phyloP scores from a whole-genome alignment of 2,329 filamentous ascomycete species.

The Pseudonectria buxi region DNA sequence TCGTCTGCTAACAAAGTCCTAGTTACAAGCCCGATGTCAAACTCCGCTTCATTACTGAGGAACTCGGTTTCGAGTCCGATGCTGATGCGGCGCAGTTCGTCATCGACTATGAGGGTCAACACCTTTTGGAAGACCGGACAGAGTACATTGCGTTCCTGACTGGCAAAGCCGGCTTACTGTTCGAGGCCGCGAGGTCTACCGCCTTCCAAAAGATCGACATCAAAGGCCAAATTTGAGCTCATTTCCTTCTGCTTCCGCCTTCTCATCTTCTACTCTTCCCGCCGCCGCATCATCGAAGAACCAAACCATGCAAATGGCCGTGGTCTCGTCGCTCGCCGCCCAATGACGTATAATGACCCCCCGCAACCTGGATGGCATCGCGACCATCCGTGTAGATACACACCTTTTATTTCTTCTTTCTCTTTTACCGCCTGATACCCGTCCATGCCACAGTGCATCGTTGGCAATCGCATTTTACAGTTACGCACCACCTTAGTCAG shows the following conservation, averaged over 20 bases:
- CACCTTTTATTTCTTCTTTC: conserved; percentile 1
- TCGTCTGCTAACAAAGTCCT: conserved; percentile 37
- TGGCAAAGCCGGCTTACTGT: conserved; percentile 63
- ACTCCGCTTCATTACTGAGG: conserved; percentile 87
- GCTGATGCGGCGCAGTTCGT: conserved; percentile 87
- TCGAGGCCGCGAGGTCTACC: conserved; percentile 64
- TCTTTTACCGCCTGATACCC: conserved; percentile 17
- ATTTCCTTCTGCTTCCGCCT: conserved; percentile 2
- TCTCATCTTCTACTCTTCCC: no score
- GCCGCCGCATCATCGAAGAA: no score
- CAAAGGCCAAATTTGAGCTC: conserved; percentile 82
- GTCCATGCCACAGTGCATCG: conserved; percentile 1
- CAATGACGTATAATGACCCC: conserved; percentile 14
- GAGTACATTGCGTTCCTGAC: conserved; percentile 68
- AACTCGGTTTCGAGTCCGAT: conserved; percentile 92
- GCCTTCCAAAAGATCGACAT: conserved; percentile 90
- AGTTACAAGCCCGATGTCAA: conserved; percentile 92
- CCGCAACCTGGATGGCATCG: conserved; percentile 12
- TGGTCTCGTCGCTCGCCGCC: conserved; percentile 8
- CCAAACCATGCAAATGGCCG: no score
- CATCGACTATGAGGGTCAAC: conserved; percentile 68
- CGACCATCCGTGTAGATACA: conserved; percentile 18
- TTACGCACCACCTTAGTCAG: neutral
- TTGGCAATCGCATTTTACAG: neutral
- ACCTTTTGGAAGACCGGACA: conserved; percentile 69